Base-by-base conservation (phyloP, 495 filamentous ascomycete species). In the Amniculicola lignicola region DNA sequence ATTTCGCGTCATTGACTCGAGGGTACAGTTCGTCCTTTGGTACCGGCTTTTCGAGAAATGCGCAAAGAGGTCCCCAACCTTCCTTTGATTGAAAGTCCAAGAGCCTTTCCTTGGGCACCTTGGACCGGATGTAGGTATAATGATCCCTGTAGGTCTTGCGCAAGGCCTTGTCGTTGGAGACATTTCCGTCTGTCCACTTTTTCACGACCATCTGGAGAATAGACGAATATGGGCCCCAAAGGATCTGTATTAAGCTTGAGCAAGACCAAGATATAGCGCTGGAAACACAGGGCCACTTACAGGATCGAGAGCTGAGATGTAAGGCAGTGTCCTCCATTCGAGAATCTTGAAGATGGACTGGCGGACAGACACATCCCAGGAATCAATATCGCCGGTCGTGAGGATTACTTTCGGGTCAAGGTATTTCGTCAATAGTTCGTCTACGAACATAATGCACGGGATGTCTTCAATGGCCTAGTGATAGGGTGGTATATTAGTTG, bases 1-100 rank as follows among this genome's bases (percentile, higher is more conserved):
- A 12, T 5, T 22, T 23, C 6, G 54, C 54, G 16, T 50, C 44
- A 23, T 57, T 57, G n/a, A 57, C 45, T 7, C 23, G 21, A 3
- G 54, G 54, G 33, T 27, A 57, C 2, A 23, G 38, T 10, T 49
- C 36, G 15, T 31, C 44, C 19, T 48, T 22, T 5, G 54, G 54
- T 3, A 43, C 36, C 22, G 33, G 18, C 22, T 57, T 49, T 21
- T 36, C 54, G 14, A 57, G 23, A 27, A 57, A 50, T 3, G 29
- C 45, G 24, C 54, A 57, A 1, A 57, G 36, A 5, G 54, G 54
- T 7, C 2, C 43, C 54, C 54, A 57, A n/a, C 54, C 54, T n/a
- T 57, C 44, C n/a, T 42, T 49, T 4, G 22, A n/a, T 2, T 57
- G 10, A 43, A 57, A 57, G 1, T 50, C 25, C 21, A 57, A 38